phyloP scores from a whole-genome alignment of 139 green algal species.

The Astrephomene gubernaculifera region DNA sequence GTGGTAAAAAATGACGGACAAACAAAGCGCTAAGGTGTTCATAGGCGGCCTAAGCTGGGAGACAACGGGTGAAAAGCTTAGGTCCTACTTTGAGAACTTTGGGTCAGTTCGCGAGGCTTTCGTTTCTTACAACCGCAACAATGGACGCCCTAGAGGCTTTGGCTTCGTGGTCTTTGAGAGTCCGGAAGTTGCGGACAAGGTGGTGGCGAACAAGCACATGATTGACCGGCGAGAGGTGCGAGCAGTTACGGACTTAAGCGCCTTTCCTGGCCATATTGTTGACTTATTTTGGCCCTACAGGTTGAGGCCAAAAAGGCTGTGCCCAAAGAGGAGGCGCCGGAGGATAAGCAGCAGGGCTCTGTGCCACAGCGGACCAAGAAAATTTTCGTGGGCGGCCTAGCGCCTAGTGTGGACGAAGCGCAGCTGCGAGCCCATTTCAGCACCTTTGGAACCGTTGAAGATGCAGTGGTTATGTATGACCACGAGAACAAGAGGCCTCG shows the following conservation, averaged over 20 bases:
- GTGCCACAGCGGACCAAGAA: constrained; percentile 81
- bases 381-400: constrained; percentile 96
- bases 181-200: constrained; percentile 89
- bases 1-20: constrained; percentile 43
- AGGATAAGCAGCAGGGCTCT: constrained; percentile 60
- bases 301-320: constrained; percentile 97
- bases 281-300: constrained; percentile 74
- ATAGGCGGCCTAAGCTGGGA: constrained; percentile 90
- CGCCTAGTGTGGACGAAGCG: constrained; percentile 88
- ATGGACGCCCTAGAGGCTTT: constrained; percentile 89
- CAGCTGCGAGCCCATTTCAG: constrained; percentile 81
- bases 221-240: constrained; percentile 92
- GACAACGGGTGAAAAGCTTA: constrained; percentile 68
- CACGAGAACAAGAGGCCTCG: constrained; percentile 92
- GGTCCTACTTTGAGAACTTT: constrained; percentile 92
- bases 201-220: constrained; percentile 88
- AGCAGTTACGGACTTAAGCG: background rate
- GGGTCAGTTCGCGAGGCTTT: constrained; percentile 89
- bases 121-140: constrained; percentile 90
- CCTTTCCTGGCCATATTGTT: constrained; percentile 12
- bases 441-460: constrained; percentile 85
- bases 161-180: constrained; percentile 94
- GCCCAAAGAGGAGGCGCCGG: constrained; percentile 88
- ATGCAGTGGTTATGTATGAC: constrained; percentile 97
- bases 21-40: constrained; percentile 77